Evolutionary conservation across 2,329 filamentous ascomycete species (phyloP).

Genomic region (Colletotrichum lindemuthianum): DNA sequence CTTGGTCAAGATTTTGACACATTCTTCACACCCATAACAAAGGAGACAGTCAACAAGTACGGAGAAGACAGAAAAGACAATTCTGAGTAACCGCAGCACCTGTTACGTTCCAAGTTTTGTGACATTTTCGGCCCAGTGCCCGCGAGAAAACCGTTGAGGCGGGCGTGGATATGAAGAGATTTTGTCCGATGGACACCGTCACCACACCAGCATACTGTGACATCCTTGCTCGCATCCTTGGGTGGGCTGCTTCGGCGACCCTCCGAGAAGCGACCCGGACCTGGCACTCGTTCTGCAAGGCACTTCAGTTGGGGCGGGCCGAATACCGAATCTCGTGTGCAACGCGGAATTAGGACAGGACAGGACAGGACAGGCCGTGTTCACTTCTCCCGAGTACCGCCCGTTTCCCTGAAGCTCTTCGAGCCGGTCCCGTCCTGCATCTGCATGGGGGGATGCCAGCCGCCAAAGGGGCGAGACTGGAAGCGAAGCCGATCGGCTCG

Average conservation of each 20-base stretch:
- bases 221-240: not conserved
- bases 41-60: not conserved
- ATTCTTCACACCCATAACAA: conserved; percentile 19
- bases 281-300: not conserved
- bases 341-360: too few species aligned
- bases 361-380: not conserved
- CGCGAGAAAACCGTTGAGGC: conserved; percentile 16
- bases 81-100: too few species aligned
- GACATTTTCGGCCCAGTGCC: conserved; percentile 6
- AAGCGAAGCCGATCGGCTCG: conserved; percentile 21
- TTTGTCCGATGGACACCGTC: conserved; percentile 8
- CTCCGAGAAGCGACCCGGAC: conserved; percentile 7
- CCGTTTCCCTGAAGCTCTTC: not conserved
- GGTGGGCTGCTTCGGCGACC: conserved; percentile 24
- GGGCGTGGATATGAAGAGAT: conserved; percentile 15
- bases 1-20: conserved; percentile 19
- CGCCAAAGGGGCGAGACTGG: conserved; percentile 22
- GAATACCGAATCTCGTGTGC: conserved; percentile 27
- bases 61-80: too few species aligned
- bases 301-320: conserved; percentile 20
- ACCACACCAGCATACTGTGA: not conserved
- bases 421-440: too few species aligned
- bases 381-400: conserved; percentile 16
- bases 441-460: conserved; percentile 4
- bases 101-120: conserved; percentile 23